phyloP scores from a whole-genome alignment of 1,284 basidiomycete species.

The Inonotus hispidus region DNA sequence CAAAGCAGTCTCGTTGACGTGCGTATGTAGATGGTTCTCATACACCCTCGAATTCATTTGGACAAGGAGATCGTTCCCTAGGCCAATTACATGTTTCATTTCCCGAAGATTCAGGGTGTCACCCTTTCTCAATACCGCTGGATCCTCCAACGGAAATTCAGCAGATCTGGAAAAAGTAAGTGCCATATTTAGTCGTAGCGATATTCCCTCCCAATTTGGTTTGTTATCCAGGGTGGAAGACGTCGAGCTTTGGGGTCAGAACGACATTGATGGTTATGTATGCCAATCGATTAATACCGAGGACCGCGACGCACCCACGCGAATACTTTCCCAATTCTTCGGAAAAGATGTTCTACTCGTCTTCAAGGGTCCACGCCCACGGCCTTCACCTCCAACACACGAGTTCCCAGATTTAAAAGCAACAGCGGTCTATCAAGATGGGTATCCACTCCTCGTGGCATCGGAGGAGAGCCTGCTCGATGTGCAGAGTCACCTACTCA shows the following conservation, averaged over 20 bases:
- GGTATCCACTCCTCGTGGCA: conserved; percentile 60
- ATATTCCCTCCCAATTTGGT: neutral
- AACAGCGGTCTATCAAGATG: conserved; percentile 61
- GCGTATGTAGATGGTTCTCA: conserved; percentile 53
- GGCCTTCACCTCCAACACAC: conserved; percentile 44
- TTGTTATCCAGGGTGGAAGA: conserved; percentile 42
- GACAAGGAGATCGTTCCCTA: conserved; percentile 40
- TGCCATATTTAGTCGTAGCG: conserved; percentile 6
- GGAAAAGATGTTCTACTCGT: conserved; percentile 54
- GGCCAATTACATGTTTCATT: conserved; percentile 51
- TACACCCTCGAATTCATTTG: conserved; percentile 47
- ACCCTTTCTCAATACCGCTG: conserved; percentile 53
- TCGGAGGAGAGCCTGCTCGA: conserved; percentile 57
- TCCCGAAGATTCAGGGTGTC: conserved; percentile 49
- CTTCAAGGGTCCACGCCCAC: conserved; percentile 57
- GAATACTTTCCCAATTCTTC: conserved; percentile 54
- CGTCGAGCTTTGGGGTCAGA: conserved; percentile 43
- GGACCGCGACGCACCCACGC: conserved; percentile 37
- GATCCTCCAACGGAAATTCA: conserved; percentile 45
- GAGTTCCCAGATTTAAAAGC: conserved; percentile 53
- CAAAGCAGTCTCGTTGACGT: neutral
- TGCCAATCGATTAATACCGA: conserved; percentile 36
- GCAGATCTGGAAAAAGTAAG: conserved; percentile 51
- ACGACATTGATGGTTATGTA: conserved; percentile 58
- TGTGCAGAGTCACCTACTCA: conserved; percentile 41